Evolutionary conservation across 768 basidiomycete species (phyloP).

Genomic region (Pisolithus marmoratus): DNA sequence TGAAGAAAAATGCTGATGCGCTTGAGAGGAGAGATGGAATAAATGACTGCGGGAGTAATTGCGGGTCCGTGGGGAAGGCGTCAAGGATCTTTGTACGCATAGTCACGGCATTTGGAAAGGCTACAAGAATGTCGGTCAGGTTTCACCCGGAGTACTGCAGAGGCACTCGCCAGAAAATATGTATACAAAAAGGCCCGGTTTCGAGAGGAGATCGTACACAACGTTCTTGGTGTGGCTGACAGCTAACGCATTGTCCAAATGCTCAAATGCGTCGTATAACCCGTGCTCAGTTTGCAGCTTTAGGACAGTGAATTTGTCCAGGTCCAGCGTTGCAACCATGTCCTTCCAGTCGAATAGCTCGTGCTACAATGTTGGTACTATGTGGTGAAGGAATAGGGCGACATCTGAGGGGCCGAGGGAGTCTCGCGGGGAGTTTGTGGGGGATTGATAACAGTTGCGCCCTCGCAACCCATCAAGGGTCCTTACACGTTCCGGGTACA

Average conservation of each 20-base stretch:
- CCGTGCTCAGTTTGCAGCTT: not conserved
- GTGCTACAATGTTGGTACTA: no score
- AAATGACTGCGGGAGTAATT: slow-evolving; percentile 12
- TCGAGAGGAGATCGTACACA: slow-evolving; percentile 2
- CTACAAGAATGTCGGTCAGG: not conserved
- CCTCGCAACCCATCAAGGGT: not conserved
- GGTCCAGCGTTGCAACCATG: not conserved
- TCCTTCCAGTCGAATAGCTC: no score
- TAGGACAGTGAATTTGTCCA: not conserved
- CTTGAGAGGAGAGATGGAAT: slow-evolving; percentile 12
- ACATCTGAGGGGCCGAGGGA: not conserved
- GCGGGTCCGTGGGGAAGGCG: slow-evolving; percentile 21
- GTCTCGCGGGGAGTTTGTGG: not conserved
- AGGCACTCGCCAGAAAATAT: slow-evolving; percentile 9
- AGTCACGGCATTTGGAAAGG: not conserved
- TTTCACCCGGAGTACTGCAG: not conserved
- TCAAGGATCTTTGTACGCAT: slow-evolving; percentile 22
- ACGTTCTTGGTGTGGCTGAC: not conserved
- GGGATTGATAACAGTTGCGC: not conserved
- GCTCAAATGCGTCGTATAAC: not conserved
- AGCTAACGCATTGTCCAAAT: not conserved
- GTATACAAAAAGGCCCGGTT: slow-evolving; percentile 7
- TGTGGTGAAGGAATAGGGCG: no score
- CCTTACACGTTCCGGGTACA: not conserved
- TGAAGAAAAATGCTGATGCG: slow-evolving; percentile 15